Percentiles rank a stretch among this genome's conserved stretches.
These are phyloP conservation scores for Aurantiochytrium sp. DNA, from an alignment of 108 stramenopile genomes.

Conservation along the genomic window DNA sequence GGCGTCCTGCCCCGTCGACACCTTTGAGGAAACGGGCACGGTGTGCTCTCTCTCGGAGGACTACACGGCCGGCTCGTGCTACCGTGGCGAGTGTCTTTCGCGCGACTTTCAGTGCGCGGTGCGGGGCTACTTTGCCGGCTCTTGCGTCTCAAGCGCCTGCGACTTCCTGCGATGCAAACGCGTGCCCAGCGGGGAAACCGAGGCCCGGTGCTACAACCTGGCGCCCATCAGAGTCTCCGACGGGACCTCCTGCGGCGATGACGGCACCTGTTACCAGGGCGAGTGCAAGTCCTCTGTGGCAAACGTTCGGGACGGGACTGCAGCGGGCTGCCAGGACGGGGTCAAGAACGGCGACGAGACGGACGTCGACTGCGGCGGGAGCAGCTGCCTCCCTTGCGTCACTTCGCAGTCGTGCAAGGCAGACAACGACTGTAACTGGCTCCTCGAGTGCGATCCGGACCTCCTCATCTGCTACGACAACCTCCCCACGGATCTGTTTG, in stretches of 20 bases:
- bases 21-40: background rate
- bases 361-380: conserved; percentile 9
- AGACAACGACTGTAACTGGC: background rate
- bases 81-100: background rate
- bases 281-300: background rate
- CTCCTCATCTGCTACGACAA: background rate
- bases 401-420: background rate
- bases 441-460: background rate
- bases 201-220: background rate
- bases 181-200: background rate
- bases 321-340: background rate
- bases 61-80: background rate
- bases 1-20: background rate
- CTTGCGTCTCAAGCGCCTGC: background rate
- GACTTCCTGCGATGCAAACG: background rate
- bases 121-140: background rate
- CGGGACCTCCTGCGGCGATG: background rate
- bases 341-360: background rate
- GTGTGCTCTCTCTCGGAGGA: background rate
- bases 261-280: background rate
- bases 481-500: background rate
- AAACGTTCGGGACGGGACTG: background rate
- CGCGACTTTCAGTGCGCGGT: background rate
- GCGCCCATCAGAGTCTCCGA: background rate
- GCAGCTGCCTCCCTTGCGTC: background rate